Conservation (phyloP, 2,329 filamentous ascomycete genomes). For the Aspergillus bombycis region DNA sequence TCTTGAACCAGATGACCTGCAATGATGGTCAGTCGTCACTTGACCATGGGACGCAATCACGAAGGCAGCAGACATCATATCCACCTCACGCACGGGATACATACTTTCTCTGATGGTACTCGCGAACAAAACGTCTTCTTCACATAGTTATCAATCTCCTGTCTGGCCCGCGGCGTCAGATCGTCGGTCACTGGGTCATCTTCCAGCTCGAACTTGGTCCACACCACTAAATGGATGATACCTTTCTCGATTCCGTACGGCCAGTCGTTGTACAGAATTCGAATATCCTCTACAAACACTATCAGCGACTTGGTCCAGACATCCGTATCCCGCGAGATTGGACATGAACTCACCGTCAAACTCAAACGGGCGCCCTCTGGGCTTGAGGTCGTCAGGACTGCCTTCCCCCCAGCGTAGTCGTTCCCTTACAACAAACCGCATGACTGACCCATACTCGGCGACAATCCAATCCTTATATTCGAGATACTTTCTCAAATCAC, state of each 20-base stretch:
- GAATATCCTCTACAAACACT: slow-evolving; percentile 59
- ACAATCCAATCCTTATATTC: slow-evolving; percentile 68
- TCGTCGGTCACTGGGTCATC: slow-evolving; percentile 69
- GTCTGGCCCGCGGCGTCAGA: slow-evolving; percentile 65
- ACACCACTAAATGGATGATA: slow-evolving; percentile 85
- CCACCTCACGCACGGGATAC: slow-evolving; percentile 16
- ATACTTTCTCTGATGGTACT: slow-evolving; percentile 47
- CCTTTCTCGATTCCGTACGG: slow-evolving; percentile 80
- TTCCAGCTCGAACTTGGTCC: slow-evolving; percentile 84
- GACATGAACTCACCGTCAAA: slow-evolving; percentile 35
- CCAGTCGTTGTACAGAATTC: slow-evolving; percentile 88
- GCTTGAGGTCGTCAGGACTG: slow-evolving; percentile 39
- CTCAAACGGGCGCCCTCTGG: slow-evolving; percentile 36
- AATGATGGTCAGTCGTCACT: slow-evolving; percentile 17
- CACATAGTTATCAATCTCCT: slow-evolving; percentile 73
- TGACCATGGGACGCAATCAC: not conserved
- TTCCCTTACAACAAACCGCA: slow-evolving; percentile 73
- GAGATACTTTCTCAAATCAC: slow-evolving; percentile 76
- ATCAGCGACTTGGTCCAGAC: not conserved
- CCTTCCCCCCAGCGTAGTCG: slow-evolving; percentile 68
- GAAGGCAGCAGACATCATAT: not conserved
- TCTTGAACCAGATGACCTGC: slow-evolving; percentile 85
- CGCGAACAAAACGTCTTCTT: slow-evolving; percentile 63
- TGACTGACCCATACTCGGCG: slow-evolving; percentile 72
- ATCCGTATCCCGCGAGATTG: not conserved